Conservation (phyloP, 305 asterid species). For the Fraxinus dipetala region DNA sequence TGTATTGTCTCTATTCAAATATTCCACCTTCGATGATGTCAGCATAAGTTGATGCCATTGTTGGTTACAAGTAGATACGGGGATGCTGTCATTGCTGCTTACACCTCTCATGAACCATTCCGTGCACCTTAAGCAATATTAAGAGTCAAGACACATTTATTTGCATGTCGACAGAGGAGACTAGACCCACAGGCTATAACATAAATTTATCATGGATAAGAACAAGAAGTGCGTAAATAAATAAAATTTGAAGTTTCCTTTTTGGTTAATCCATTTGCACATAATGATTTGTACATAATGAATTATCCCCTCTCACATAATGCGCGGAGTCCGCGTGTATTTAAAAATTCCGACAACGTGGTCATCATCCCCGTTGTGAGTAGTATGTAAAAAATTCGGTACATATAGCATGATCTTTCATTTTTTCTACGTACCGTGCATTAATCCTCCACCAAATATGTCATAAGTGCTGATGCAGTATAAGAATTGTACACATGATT, state of each 20-base stretch:
- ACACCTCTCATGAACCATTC: slow-evolving; percentile 46
- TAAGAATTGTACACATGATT: neutral
- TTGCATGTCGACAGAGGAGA: slow-evolving; percentile 22
- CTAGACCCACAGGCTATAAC: slow-evolving; percentile 20
- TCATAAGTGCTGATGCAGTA: neutral
- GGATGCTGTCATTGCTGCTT: slow-evolving; percentile 29
- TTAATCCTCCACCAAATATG: neutral
- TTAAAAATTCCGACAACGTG: no score
- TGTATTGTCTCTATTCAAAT: neutral
- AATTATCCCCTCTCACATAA: no score
- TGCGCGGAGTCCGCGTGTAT: no score
- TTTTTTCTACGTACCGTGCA: no score
- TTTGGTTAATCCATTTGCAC: no score
- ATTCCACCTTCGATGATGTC: neutral
- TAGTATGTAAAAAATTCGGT: no score
- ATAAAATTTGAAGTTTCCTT: neutral
- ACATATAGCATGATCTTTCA: no score
- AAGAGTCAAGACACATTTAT: slow-evolving; percentile 8
- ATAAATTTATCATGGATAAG: neutral
- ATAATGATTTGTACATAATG: no score
- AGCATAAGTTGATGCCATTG: neutral
- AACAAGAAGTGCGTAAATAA: neutral
- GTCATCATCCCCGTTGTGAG: no score
- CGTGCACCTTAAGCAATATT: slow-evolving; percentile 33
- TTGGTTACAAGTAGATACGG: slow-evolving; percentile 10